Evolutionary conservation across 768 basidiomycete genomes (phyloP).

Genomic region (Pholiota conissans): DNA sequence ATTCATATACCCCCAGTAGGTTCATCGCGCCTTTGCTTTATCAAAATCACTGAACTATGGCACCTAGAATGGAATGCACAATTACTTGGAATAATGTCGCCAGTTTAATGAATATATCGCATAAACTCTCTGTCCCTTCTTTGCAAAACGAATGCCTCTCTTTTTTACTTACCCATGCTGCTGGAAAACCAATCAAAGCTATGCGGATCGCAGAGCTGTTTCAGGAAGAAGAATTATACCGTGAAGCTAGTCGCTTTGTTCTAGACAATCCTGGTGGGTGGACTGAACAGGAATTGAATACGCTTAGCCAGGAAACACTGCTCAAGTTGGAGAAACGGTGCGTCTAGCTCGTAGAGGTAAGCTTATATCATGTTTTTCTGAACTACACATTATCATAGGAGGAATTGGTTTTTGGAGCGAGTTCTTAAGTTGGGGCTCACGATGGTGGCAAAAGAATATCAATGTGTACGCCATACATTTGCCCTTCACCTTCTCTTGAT

Average conservation of each 20-base stretch:
- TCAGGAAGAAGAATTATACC: constrained; percentile 86
- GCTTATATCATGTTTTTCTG: not conserved
- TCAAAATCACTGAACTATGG: not conserved
- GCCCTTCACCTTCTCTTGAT: not conserved
- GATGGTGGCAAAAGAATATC: constrained; percentile 89
- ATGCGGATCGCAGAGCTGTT: constrained; percentile 91
- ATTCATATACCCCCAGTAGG: constrained; percentile 92
- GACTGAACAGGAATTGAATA: constrained; percentile 77
- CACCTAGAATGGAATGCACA: constrained; percentile 68
- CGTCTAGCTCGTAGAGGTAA: constrained; percentile 13
- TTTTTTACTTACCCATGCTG: constrained; percentile 90
- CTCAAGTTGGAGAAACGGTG: constrained; percentile 88
- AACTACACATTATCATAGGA: constrained; percentile 43
- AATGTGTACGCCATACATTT: constrained; percentile 64
- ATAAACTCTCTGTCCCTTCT: constrained; percentile 83
- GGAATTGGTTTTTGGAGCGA: constrained; percentile 95
- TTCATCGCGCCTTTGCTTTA: constrained; percentile 1
- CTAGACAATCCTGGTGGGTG: constrained; percentile 90
- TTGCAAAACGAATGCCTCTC: constrained; percentile 81
- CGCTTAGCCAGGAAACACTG: constrained; percentile 78
- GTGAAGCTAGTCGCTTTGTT: constrained; percentile 89
- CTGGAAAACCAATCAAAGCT: constrained; percentile 90
- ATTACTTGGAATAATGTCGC: constrained; percentile 97
- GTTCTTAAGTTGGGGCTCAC: constrained; percentile 89
- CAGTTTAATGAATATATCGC: constrained; percentile 85